These are phyloP conservation scores for Clavariopsis aquatica DNA, from an alignment of 495 filamentous ascomycete species.

Conservation along the genomic window DNA sequence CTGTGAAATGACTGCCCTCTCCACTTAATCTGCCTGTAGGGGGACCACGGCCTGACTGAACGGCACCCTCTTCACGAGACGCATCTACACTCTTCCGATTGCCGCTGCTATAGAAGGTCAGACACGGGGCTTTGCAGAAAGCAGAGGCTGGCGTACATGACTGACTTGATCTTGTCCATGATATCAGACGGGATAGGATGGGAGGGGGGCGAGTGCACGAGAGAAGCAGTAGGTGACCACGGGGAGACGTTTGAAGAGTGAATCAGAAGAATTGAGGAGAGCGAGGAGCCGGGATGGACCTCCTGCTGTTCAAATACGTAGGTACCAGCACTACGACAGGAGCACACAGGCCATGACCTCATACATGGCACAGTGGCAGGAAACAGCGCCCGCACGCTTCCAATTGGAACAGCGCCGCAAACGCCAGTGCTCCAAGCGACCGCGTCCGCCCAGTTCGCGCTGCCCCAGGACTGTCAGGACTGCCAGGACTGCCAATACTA, in stretches of 20 bases:
- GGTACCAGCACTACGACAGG: background rate
- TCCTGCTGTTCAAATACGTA: background rate
- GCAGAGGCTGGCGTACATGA: conserved; percentile 35
- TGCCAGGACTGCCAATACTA: background rate
- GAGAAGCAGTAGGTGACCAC: background rate
- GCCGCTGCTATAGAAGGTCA: conserved; percentile 22
- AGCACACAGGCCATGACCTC: conserved; percentile 23
- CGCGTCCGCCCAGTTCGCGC: background rate
- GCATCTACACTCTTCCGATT: conserved; percentile 28
- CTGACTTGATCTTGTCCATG: conserved; percentile 44
- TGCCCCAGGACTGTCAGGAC: background rate
- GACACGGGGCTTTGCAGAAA: background rate
- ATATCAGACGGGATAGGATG: background rate
- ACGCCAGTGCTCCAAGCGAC: background rate
- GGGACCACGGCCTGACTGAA: background rate
- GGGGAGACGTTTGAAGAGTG: background rate
- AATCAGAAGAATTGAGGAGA: background rate
- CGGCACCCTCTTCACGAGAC: background rate
- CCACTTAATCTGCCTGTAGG: conserved; percentile 18
- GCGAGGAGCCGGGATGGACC: background rate
- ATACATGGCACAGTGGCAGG: conserved; percentile 20
- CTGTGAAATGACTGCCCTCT: conserved; percentile 31
- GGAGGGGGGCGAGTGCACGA: background rate
- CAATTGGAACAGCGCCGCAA: conserved; percentile 8
- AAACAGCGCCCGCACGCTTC: background rate